phyloP scores from a whole-genome alignment of 2,329 filamentous ascomycete species.

The Fusarium pilosicola region DNA sequence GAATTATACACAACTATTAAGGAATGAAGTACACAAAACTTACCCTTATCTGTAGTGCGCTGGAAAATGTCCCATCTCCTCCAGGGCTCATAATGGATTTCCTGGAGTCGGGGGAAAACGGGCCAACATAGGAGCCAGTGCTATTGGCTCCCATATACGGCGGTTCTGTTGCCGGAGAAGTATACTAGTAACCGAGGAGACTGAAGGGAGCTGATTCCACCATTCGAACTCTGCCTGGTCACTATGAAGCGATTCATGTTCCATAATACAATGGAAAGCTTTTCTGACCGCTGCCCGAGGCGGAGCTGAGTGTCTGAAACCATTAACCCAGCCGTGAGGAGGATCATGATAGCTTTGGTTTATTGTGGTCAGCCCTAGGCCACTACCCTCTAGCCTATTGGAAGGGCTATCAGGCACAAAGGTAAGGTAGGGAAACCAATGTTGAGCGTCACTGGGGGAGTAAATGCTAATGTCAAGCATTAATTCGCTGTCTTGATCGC shows the following conservation, averaged over 20 bases:
- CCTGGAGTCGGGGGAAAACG: conserved; percentile 48
- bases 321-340: neutral
- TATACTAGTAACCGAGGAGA: conserved; percentile 46
- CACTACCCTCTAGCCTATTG: neutral
- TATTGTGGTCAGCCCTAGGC: neutral
- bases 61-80: conserved; percentile 42
- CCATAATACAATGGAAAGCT: neutral
- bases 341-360: neutral
- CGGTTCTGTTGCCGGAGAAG: conserved; percentile 50
- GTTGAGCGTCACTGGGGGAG: conserved; percentile 45
- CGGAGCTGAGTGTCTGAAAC: neutral
- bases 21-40: neutral
- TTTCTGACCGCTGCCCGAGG: neutral
- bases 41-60: neutral
- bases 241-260: too few species aligned
- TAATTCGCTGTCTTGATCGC: conserved; percentile 43
- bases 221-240: conserved; percentile 36
- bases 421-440: neutral
- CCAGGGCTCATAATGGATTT: conserved; percentile 53
- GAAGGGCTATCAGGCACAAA: neutral
- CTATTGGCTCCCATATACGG: conserved; percentile 46
- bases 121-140: conserved; percentile 48
- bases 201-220: conserved; percentile 48
- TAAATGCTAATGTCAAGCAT: conserved; percentile 49
- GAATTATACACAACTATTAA: neutral